These are phyloP conservation scores for Mesembryanthemum crystallinum DNA, from an alignment of 148 eudicot species.

Conservation along the genomic window DNA sequence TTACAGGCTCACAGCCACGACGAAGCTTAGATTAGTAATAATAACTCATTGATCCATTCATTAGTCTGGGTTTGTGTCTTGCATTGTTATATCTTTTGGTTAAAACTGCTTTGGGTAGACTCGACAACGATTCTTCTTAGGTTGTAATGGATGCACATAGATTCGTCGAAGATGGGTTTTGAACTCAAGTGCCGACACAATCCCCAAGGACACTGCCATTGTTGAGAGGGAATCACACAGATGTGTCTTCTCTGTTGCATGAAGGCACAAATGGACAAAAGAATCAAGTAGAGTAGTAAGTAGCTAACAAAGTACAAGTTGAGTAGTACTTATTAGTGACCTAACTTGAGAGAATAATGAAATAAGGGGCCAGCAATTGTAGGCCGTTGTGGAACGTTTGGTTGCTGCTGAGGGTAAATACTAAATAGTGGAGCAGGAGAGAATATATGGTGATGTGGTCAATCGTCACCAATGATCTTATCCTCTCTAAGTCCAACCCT, in stretches of 20 bases:
- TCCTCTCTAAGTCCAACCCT: background rate
- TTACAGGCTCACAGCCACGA: too few species aligned
- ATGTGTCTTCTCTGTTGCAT: background rate
- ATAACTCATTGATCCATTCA: too few species aligned
- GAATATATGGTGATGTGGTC: background rate
- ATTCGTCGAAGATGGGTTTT: background rate
- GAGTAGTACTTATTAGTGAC: background rate
- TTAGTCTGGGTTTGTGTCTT: too few species aligned
- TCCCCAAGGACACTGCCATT: too few species aligned
- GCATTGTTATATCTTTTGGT: too few species aligned
- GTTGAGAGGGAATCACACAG: background rate
- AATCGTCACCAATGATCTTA: slow-evolving; percentile 10
- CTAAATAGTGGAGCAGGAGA: slow-evolving; percentile 21
- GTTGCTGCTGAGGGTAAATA: too few species aligned
- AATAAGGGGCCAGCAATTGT: background rate
- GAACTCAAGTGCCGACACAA: too few species aligned
- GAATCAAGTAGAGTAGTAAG: too few species aligned
- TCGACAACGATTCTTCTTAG: too few species aligned
- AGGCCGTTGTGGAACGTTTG: background rate
- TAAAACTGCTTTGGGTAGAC: too few species aligned
- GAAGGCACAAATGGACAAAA: background rate
- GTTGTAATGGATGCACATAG: background rate
- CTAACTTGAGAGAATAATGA: slow-evolving; percentile 10
- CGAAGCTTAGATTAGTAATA: too few species aligned
- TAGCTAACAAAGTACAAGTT: too few species aligned